Conservation (phyloP, 2,329 filamentous ascomycete genomes). For the Alternaria sp. region DNA sequence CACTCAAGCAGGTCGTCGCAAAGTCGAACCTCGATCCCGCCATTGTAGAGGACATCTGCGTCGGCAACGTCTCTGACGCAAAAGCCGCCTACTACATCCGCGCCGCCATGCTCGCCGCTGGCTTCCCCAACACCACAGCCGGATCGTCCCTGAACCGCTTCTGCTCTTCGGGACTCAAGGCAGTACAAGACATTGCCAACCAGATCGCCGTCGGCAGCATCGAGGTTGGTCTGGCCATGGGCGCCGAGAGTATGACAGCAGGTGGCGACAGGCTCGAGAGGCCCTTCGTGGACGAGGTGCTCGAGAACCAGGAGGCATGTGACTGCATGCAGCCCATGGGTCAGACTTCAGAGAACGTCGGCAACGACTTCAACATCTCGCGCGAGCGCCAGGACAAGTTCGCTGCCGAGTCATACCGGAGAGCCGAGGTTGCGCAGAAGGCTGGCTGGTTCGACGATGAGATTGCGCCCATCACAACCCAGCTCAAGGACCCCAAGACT, state of each 20-base stretch:
- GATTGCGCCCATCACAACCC: slow-evolving; percentile 86
- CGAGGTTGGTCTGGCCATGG: slow-evolving; percentile 85
- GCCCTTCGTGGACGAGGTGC: slow-evolving; percentile 80
- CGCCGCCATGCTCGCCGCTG: slow-evolving; percentile 86
- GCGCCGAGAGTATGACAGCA: slow-evolving; percentile 86
- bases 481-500: slow-evolving; percentile 82
- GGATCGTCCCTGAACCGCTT: slow-evolving; percentile 91
- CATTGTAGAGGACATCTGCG: slow-evolving; percentile 86
- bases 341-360: slow-evolving; percentile 96
- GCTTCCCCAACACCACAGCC: slow-evolving; percentile 88
- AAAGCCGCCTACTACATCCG: slow-evolving; percentile 93
- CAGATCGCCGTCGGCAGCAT: slow-evolving; percentile 83
- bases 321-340: slow-evolving; percentile 98
- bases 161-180: slow-evolving; percentile 96
- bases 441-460: slow-evolving; percentile 92
- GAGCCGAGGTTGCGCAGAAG: slow-evolving; percentile 91
- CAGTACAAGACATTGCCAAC: slow-evolving; percentile 92
- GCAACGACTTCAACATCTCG: slow-evolving; percentile 84
- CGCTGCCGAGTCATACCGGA: slow-evolving; percentile 85
- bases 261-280: slow-evolving; percentile 74
- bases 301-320: slow-evolving; percentile 75
- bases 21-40: slow-evolving; percentile 80
- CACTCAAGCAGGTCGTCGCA: slow-evolving; percentile 72
- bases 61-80: slow-evolving; percentile 88
- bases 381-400: slow-evolving; percentile 84